These are phyloP conservation scores for Cotoneaster glaucophyllus DNA, from an alignment of 306 rosid genomes.

Conservation along the genomic window DNA sequence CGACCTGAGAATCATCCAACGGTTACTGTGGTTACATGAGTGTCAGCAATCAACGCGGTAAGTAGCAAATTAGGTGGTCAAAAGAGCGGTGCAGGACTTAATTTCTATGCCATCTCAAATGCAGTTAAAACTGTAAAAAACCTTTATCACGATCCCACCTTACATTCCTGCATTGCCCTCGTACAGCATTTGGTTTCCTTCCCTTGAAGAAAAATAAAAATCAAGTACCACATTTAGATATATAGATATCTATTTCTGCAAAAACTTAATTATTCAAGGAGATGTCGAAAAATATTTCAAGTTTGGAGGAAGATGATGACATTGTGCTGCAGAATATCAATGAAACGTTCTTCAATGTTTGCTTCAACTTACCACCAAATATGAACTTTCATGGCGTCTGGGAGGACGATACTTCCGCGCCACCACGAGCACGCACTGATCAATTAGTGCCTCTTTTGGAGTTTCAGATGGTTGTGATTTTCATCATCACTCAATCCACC, in stretches of 20 bases:
- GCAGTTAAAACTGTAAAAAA: neutral
- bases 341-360: neutral
- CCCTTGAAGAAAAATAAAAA: neutral
- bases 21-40: neutral
- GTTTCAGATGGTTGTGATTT: conserved; percentile 40
- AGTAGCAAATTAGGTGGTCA: neutral
- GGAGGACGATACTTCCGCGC: neutral
- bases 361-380: neutral
- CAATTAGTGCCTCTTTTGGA: conserved; percentile 17
- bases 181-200: neutral
- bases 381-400: neutral
- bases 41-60: neutral
- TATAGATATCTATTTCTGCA: neutral
- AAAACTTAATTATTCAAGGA: neutral
- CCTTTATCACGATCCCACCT: neutral
- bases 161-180: neutral
- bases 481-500: conserved; percentile 15
- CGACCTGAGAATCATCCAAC: neutral
- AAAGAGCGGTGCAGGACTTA: neutral
- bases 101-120: neutral
- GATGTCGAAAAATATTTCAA: neutral
- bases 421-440: neutral
- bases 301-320: neutral
- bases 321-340: neutral
- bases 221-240: too few species aligned